Evolutionary conservation across 129 eudicot species (phyloP), one percentile per base, ranked within the genome.

Genomic region (Gnaphalium uliginosum): DNA sequence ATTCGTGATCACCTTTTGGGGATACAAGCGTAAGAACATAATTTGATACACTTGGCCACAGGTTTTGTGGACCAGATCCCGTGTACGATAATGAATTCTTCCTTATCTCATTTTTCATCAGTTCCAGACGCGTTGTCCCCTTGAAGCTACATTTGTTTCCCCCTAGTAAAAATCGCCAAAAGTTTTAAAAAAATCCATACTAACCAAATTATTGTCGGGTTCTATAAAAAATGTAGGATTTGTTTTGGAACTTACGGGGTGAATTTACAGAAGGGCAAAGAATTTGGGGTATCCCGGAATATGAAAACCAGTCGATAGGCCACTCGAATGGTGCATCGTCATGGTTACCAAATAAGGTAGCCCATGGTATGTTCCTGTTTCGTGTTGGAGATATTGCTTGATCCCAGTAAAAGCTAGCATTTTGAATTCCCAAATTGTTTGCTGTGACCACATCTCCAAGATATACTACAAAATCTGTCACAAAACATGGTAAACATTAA

Each of bases 361-460:
- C 89, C 96, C 96, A 94, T 23, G 99, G 99, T 78, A 91, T 89
- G 56, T 90, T 86, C 73, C 96, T 77, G 33, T 56, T 71, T 81
- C 91, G 85, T 33, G 99, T 89, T 62, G 97, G 93, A 33, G 96
- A 84, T 66, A 87, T 22, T 30, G 99, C 99, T 73, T 84, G 88
- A 73, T 91, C 90, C 99, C 99, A 94, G 35, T 90, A 94, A 30
- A 83, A 76, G 81, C 94, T 91, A 50, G 96, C 99, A 76, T 94
- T 94, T 51, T 82, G 74, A 32, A 87, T 79, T 61, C 87, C 84
- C 24, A 94, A 76, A 75, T 94, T 94, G 87, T 94, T 91, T 81
- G 97, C 97, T n/a, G 99, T 94, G 75, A 94, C 83, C 51, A 94
- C 91, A 70, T 94, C 99, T 62, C 99, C 99, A 30, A 94, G 92